Conservation (phyloP, 2,329 filamentous ascomycete genomes). For the Helicocarpus griseus region DNA sequence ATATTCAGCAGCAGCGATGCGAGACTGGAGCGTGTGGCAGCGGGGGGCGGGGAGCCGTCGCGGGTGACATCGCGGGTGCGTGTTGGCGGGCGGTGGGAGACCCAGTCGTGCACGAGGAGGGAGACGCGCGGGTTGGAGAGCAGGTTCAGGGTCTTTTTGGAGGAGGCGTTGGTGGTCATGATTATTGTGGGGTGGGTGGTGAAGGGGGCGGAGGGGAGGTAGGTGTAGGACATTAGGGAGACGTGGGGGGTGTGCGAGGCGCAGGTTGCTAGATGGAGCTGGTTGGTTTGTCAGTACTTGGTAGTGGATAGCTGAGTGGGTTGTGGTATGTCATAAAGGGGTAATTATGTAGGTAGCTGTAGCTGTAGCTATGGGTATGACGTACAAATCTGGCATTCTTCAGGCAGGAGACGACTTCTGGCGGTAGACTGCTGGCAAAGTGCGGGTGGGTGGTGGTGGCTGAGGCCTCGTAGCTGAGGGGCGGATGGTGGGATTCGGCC, state of each 20-base stretch:
- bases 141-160: slow-evolving; percentile 65
- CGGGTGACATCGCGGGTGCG: slow-evolving; percentile 48
- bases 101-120: slow-evolving; percentile 96
- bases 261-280: slow-evolving; percentile 95
- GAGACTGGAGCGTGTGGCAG: slow-evolving; percentile 58
- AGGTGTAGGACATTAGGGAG: slow-evolving; percentile 98
- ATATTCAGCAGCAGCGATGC: slow-evolving; percentile 79
- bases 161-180: slow-evolving; percentile 77
- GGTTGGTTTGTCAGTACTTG: slow-evolving; percentile 10
- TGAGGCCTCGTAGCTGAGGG: slow-evolving; percentile 66
- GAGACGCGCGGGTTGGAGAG: slow-evolving; percentile 77
- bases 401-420: slow-evolving; percentile 80
- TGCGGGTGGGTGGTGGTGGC: slow-evolving; percentile 63
- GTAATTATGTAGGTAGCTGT: no score
- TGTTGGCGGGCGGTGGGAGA: slow-evolving; percentile 80
- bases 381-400: slow-evolving; percentile 89
- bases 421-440: slow-evolving; percentile 59
- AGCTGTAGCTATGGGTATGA: slow-evolving; percentile 16
- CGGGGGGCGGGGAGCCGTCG: slow-evolving; percentile 54
- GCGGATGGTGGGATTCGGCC: slow-evolving; percentile 48
- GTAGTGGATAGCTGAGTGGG: slow-evolving; percentile 1
- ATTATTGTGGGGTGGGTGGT: slow-evolving; percentile 79
- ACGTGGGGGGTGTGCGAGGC: slow-evolving; percentile 76
- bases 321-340: slow-evolving; percentile 7
- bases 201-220: slow-evolving; percentile 69